Evolutionary conservation across 2,329 filamentous ascomycete species (phyloP).

Genomic region (Microdochium nivale): DNA sequence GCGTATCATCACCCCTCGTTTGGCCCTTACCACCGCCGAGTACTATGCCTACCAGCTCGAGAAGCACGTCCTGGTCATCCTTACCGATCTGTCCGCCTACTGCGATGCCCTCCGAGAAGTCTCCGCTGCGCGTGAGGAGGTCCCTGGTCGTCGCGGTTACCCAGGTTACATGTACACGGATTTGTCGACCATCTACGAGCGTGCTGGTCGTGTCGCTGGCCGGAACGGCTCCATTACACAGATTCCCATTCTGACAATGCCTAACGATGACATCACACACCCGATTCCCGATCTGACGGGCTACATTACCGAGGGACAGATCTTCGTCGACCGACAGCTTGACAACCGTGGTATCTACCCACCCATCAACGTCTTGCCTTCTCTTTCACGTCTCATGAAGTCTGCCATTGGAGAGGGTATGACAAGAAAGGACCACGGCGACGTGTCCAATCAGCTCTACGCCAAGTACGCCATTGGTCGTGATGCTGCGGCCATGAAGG

Average conservation of each 20-base stretch:
- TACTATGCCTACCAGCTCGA: constrained; percentile 99
- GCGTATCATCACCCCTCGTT: constrained; percentile 98
- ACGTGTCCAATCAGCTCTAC: constrained; percentile 98
- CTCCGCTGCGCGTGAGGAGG: constrained; percentile 95
- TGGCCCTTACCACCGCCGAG: constrained; percentile 94
- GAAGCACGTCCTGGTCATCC: constrained; percentile 98
- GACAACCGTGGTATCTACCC: constrained; percentile 97
- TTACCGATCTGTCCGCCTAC: constrained; percentile 96
- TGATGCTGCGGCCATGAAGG: constrained; percentile 98
- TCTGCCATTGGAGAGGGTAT: constrained; percentile 97
- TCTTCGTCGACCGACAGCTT: constrained; percentile 90
- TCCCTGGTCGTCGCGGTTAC: constrained; percentile 97
- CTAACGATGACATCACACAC: constrained; percentile 99
- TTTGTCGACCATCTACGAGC: constrained; percentile 99
- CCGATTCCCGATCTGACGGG: constrained; percentile 98
- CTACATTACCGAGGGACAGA: constrained; percentile 98
- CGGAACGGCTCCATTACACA: constrained; percentile 98
- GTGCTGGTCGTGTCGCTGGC: constrained; percentile 92
- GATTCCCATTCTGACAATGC: constrained; percentile 98
- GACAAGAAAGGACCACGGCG: constrained; percentile 93
- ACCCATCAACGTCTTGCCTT: constrained; percentile 96
- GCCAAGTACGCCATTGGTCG: constrained; percentile 99
- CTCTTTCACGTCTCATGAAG: constrained; percentile 98
- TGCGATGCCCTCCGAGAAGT: constrained; percentile 98
- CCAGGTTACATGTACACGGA: constrained; percentile 99